These are phyloP conservation scores for Hypoxylon trugodes DNA, from an alignment of 495 filamentous ascomycete genomes.

Conservation along the genomic window DNA sequence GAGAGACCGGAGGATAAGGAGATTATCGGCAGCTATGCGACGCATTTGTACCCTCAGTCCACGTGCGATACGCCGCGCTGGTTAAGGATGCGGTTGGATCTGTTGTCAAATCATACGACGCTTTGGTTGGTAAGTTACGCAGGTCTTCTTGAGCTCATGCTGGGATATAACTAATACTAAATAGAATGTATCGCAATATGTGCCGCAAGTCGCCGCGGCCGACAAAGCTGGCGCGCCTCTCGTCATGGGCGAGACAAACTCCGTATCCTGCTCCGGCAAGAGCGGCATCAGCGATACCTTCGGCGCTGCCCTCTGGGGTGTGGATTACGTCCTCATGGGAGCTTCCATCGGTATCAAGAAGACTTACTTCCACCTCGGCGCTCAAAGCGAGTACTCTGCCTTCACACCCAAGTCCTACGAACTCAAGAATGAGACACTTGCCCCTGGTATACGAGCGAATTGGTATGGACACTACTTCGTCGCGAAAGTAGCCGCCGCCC, in stretches of 20 bases:
- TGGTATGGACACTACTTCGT: conserved; percentile 46
- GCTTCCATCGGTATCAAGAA: conserved; percentile 45
- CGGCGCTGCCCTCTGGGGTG: conserved; percentile 49
- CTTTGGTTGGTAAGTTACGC: too few relatives aligned
- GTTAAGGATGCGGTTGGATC: conserved; percentile 38
- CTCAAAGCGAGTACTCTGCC: conserved; percentile 42
- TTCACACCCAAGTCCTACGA: conserved; percentile 39
- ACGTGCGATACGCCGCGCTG: conserved; percentile 42
- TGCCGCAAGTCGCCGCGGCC: conserved; percentile 38
- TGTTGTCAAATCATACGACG: conserved; percentile 38
- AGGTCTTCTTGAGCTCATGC: too few relatives aligned
- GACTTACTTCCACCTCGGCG: conserved; percentile 51
- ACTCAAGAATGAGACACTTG: conserved; percentile 39
- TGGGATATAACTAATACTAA: not conserved
- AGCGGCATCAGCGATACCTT: conserved; percentile 49
- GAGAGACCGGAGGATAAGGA: conserved; percentile 65
- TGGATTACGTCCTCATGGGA: conserved; percentile 48
- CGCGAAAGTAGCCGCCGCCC: conserved; percentile 23
- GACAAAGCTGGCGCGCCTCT: conserved; percentile 40
- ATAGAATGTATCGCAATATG: conserved; percentile 42
- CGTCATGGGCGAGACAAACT: conserved; percentile 53
- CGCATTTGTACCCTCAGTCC: conserved; percentile 46
- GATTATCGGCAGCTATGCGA: conserved; percentile 39
- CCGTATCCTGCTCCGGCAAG: conserved; percentile 45
- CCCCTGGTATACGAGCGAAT: conserved; percentile 29